Evolutionary conservation across 768 basidiomycete genomes (phyloP).

Genomic region (Clitopilus passeckerianus): DNA sequence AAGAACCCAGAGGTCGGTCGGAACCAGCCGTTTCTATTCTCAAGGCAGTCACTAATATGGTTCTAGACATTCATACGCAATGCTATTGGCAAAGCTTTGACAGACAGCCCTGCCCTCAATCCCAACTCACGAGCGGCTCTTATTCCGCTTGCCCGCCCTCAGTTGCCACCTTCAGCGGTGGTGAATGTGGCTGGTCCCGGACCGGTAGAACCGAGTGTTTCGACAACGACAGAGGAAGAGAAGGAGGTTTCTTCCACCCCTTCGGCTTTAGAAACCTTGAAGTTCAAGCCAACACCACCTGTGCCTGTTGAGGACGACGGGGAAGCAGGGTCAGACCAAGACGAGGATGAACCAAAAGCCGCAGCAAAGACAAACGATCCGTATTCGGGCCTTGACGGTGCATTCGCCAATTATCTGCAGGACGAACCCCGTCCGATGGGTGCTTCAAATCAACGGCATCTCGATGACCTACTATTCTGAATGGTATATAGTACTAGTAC

Average conservation of each 20-base stretch:
- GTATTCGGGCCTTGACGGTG: constrained; percentile 77
- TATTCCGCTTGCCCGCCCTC: constrained; percentile 51
- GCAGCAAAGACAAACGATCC: constrained; percentile 44
- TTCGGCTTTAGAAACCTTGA: constrained; percentile 18
- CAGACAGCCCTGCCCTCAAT: constrained; percentile 89
- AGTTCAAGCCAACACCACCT: constrained; percentile 26
- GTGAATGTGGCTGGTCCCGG: constrained; percentile 62
- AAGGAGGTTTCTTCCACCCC: constrained; percentile 13
- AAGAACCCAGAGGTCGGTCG: constrained; percentile 83
- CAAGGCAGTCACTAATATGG: constrained; percentile 2
- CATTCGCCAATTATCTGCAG: constrained; percentile 68
- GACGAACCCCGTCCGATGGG: constrained; percentile 69
- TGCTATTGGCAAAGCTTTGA: constrained; percentile 75
- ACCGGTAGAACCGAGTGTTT: constrained; percentile 41
- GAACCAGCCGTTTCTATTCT: not conserved
- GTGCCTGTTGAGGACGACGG: constrained; percentile 25
- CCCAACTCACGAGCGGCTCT: constrained; percentile 69
- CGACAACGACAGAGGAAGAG: not conserved
- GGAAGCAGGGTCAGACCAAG: constrained; percentile 18
- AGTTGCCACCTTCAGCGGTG: constrained; percentile 33
- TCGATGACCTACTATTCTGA: constrained; percentile 65
- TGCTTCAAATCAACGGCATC: constrained; percentile 33
- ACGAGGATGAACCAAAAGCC: constrained; percentile 36
- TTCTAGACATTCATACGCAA: constrained; percentile 88
- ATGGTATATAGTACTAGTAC: not conserved